Evolutionary conservation across 352 stramenopile species (phyloP).

Genomic region (Phytophthora podocarpi): DNA sequence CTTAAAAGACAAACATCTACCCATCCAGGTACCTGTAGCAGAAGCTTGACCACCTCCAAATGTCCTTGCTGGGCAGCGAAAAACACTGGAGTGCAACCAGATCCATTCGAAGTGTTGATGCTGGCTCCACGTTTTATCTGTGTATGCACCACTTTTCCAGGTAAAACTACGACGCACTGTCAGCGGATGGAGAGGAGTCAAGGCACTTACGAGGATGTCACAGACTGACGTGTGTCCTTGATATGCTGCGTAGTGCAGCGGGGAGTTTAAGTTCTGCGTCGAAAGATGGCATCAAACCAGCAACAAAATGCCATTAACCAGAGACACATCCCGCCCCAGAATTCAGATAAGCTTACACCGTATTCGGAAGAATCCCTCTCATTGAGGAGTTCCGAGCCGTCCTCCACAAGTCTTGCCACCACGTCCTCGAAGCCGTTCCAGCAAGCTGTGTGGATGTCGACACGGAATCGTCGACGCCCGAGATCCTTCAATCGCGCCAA

Average conservation of each 20-base stretch:
- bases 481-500: constrained; percentile 58
- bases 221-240: constrained; percentile 56
- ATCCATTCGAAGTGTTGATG: constrained; percentile 56
- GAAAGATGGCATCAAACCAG: too few relatives aligned
- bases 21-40: constrained; percentile 51
- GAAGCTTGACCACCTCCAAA: constrained; percentile 41
- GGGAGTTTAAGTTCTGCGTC: constrained; percentile 54
- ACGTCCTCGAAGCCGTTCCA: constrained; percentile 57
- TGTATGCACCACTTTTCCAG: not conserved
- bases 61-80: constrained; percentile 70
- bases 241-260: constrained; percentile 83
- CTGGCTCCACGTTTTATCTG: constrained; percentile 56
- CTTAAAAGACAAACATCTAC: not conserved
- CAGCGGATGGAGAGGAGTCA: not conserved
- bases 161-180: not conserved
- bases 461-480: constrained; percentile 58
- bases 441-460: constrained; percentile 71
- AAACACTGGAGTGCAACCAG: constrained; percentile 72
- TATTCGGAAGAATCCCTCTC: constrained; percentile 54
- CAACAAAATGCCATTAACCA: too few relatives aligned
- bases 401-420: constrained; percentile 47
- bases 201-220: constrained; percentile 41
- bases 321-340: too few relatives aligned
- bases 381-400: constrained; percentile 47
- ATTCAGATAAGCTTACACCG: constrained; percentile 38